Evolutionary conservation across 2,329 filamentous ascomycete species (phyloP), one percentile per base, ranked within the genome.

Genomic region (Pezicula carpinea): DNA sequence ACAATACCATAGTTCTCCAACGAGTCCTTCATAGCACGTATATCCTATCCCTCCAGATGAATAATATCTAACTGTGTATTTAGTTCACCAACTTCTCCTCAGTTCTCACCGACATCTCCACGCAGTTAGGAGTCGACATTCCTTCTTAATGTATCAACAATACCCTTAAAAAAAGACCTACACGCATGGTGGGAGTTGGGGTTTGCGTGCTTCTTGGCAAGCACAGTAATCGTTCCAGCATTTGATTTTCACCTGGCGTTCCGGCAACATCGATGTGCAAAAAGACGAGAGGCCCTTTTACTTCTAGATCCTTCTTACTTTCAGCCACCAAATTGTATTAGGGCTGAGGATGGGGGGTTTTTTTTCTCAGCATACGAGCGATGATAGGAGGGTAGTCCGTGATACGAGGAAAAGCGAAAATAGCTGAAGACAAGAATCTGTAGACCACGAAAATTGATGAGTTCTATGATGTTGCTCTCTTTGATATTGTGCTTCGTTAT

Each of bases 91-190:
- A 40, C 38, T 22, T 40, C 38, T 23, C 38, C 38, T 22, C 38
- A 40, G 21, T 40, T 40, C 22, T 40, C 38, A 14, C 38, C 38
- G n/a, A 58, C 54, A 44, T 61, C 59, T 45, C 59, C 59, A 23
- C 53, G 53, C 18, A 52, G 49, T 26, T 56, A 52, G 47, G 44
- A 47, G 17, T 17, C 26, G 40, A 46, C 46, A 19, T 47, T 49
- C 45, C 47, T 45, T 43, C 26, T 41, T 51, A 52, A 52, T 60
- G 58, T 60, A 61, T 51, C 53, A 61, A 59, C 56, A 60, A 53
- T 33, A 52, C 43, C 17, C 34, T n/a, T 34, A 35, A 49, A 53
- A 54, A 53, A 55, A 53, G 47, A 52, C 39, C 10, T 29, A 15
- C 22, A 23, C n/a, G 38, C 38, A 40, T 40, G 38, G 38, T 22